Evolutionary conservation across 129 eudicot genomes (phyloP).

Genomic region (Chrysanthemum makinoi): DNA sequence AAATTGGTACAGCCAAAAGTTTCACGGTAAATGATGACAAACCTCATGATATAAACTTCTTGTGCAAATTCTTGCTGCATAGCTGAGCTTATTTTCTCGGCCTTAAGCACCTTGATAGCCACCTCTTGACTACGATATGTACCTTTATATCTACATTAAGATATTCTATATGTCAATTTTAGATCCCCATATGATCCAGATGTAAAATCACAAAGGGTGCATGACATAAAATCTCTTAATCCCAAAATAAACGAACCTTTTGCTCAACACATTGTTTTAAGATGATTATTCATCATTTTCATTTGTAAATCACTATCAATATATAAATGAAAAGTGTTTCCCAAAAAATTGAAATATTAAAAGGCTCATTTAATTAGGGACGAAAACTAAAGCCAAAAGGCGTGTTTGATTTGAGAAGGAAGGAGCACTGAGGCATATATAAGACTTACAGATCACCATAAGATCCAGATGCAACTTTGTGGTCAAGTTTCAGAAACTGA

Average conservation of each 20-base stretch:
- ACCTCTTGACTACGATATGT: slow-evolving; percentile 94
- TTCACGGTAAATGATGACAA: slow-evolving; percentile 21
- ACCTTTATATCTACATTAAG: slow-evolving; percentile 78
- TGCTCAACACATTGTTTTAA: not conserved
- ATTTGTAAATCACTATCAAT: not conserved
- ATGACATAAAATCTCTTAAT: not conserved
- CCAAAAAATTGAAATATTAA: not conserved
- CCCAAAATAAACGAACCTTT: slow-evolving; percentile 8
- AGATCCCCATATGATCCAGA: not conserved
- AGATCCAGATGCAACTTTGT: slow-evolving; percentile 94
- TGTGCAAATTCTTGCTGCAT: slow-evolving; percentile 94
- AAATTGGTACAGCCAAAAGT: not conserved
- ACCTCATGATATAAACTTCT: slow-evolving; percentile 99
- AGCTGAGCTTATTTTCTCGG: slow-evolving; percentile 70
- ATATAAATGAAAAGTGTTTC: not conserved
- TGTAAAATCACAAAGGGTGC: too few relatives aligned
- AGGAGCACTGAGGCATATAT: not conserved
- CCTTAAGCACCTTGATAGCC: slow-evolving; percentile 93
- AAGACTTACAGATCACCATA: slow-evolving; percentile 94
- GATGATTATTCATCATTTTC: not conserved
- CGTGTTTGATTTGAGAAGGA: not conserved
- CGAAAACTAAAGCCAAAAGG: not conserved
- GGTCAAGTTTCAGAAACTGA: slow-evolving; percentile 61
- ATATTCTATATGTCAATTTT: not conserved
- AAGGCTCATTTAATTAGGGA: not conserved